Percentiles rank a stretch among this genome's conserved stretches.
phyloP scores from a whole-genome alignment of 192 early-diverging fungal genomes.

The Obelidium mucronatum region DNA sequence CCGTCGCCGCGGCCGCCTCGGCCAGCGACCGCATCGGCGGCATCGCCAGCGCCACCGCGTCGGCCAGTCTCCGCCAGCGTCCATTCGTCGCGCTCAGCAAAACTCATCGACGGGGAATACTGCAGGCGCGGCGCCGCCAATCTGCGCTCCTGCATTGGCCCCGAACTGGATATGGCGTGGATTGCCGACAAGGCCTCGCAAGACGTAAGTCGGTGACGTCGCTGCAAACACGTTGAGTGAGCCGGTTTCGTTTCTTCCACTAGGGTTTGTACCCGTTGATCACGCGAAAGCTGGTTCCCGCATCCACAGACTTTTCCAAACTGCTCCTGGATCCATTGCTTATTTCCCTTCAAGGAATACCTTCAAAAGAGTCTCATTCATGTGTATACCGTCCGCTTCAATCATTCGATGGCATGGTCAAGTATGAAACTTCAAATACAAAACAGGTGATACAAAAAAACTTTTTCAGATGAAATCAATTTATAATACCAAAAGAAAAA shows the following conservation, averaged over 20 bases:
- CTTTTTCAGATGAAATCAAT: background rate
- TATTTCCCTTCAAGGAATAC: background rate
- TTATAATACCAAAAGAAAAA: background rate
- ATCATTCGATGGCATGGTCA: background rate
- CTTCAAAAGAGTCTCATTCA: too few species aligned
- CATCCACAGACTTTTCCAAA: background rate
- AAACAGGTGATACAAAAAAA: background rate
- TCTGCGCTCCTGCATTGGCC: background rate
- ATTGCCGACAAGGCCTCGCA: background rate
- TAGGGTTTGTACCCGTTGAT: slow-evolving; percentile 8
- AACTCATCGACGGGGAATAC: background rate
- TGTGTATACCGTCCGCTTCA: too few species aligned
- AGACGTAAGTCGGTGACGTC: background rate
- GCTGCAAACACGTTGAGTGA: background rate
- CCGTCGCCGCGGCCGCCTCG: too few species aligned
- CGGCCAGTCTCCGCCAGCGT: slow-evolving; percentile 5
- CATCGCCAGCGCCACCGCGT: too few species aligned
- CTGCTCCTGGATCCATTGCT: background rate
- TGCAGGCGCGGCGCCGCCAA: too few species aligned
- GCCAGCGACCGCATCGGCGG: too few species aligned
- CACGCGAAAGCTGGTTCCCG: too few species aligned
- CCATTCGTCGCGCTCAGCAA: slow-evolving; percentile 7
- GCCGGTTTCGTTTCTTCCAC: background rate
- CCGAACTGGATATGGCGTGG: slow-evolving; percentile 4
- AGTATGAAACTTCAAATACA: background rate